Evolutionary conservation across 225 moss, liverwort and hornwort species (phyloP).

Genomic region (Polytrichum formosum): DNA sequence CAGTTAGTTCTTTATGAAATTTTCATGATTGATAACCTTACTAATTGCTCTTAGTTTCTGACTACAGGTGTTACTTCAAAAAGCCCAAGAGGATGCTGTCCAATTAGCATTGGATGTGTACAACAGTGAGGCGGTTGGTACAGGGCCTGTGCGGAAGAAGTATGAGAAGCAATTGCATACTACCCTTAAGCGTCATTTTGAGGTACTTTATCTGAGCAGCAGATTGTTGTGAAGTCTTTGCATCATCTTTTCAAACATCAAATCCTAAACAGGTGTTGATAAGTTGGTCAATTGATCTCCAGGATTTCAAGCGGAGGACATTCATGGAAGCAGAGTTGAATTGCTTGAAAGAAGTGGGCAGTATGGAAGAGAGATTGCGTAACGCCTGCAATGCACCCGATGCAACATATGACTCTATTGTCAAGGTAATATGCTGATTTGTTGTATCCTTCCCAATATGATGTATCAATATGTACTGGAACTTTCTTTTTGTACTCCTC

Average conservation of each 20-base stretch:
- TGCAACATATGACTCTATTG: conserved; percentile 57
- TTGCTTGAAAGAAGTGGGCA: conserved; percentile 69
- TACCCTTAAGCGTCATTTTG: conserved; percentile 67
- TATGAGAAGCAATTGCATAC: conserved; percentile 75
- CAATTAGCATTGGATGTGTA: conserved; percentile 69
- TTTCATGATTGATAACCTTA: background rate
- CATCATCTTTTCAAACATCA: no score
- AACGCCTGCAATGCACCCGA: conserved; percentile 67
- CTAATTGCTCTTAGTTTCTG: conserved; percentile 2
- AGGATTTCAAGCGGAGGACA: conserved; percentile 79
- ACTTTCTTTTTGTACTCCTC: no score
- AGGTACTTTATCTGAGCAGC: conserved; percentile 26
- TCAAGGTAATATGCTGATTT: conserved; percentile 37
- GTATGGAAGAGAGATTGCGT: conserved; percentile 77
- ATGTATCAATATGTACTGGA: no score
- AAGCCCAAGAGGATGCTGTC: conserved; percentile 71
- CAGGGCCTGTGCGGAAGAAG: conserved; percentile 63
- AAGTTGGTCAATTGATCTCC: conserved; percentile 4
- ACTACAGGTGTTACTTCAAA: conserved; percentile 60
- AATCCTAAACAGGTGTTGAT: no score
- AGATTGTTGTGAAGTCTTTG: no score
- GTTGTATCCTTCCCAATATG: background rate
- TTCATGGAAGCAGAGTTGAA: conserved; percentile 82
- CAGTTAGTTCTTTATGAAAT: no score
- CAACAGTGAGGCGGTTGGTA: conserved; percentile 77